These are phyloP conservation scores for Kwoniella newhampshirensis DNA, from an alignment of 768 basidiomycete species.

Conservation along the genomic window DNA sequence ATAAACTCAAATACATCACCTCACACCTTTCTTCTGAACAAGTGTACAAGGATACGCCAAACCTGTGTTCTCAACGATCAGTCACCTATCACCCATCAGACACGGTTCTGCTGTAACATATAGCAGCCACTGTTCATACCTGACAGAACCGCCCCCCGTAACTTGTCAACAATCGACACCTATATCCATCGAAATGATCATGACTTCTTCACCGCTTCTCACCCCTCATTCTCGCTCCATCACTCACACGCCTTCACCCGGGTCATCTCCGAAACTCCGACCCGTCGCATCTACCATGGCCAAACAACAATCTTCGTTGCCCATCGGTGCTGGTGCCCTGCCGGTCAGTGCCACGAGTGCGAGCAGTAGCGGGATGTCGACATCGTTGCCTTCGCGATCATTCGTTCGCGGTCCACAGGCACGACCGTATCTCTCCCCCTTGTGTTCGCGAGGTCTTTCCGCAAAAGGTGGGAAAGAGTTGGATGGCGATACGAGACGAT, in stretches of 20 bases:
- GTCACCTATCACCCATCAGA: no score
- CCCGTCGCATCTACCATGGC: conserved; percentile 31
- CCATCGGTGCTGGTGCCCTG: neutral
- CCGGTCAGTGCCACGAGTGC: neutral
- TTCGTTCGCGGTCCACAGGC: conserved; percentile 38
- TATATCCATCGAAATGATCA: conserved; percentile 14
- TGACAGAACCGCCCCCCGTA: no score
- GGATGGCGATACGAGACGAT: conserved; percentile 36
- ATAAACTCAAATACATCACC: no score
- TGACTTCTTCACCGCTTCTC: conserved; percentile 21
- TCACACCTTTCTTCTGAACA: no score
- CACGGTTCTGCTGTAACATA: no score
- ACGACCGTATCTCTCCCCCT: conserved; percentile 34
- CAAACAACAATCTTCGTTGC: conserved; percentile 8
- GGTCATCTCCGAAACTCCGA: conserved; percentile 30
- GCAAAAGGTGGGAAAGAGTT: conserved; percentile 17
- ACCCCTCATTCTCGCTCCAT: conserved; percentile 22
- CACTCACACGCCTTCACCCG: conserved; percentile 25
- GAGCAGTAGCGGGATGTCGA: neutral
- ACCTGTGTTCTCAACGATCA: no score
- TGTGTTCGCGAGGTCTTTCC: conserved; percentile 7
- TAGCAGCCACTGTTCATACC: no score
- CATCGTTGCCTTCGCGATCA: conserved; percentile 22
- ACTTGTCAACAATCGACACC: no score
- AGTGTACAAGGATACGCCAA: no score